These are phyloP conservation scores for Coniochaeta sp. DNA, from an alignment of 2,329 filamentous ascomycete species.

Conservation along the genomic window DNA sequence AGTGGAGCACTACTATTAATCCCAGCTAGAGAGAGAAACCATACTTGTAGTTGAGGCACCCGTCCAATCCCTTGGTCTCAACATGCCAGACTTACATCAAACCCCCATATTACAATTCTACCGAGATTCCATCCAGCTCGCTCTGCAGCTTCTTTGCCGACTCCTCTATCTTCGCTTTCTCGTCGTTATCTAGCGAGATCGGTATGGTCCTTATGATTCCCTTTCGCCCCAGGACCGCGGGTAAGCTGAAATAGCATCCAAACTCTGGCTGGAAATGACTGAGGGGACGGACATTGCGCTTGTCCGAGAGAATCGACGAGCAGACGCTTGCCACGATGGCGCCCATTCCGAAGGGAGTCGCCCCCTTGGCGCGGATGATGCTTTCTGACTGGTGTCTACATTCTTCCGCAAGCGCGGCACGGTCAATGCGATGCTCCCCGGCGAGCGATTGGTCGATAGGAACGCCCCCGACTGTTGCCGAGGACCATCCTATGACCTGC, in stretches of 20 bases:
- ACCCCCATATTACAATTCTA: not conserved
- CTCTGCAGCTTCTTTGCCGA: not conserved
- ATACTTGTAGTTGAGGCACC: no score
- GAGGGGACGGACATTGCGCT: constrained; percentile 35
- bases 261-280: constrained; percentile 40
- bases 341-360: constrained; percentile 42
- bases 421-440: constrained; percentile 7
- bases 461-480: not conserved
- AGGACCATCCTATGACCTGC: not conserved
- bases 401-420: constrained; percentile 29
- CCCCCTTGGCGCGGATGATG: constrained; percentile 42
- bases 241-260: constrained; percentile 41
- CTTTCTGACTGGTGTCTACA: constrained; percentile 37
- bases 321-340: constrained; percentile 40
- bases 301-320: constrained; percentile 40
- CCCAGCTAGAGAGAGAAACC: no score
- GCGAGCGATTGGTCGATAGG: not conserved
- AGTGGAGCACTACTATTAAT: no score
- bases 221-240: constrained; percentile 36
- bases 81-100: not conserved
- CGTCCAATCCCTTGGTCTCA: not conserved
- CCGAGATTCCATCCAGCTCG: not conserved
- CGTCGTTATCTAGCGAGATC: constrained; percentile 3
- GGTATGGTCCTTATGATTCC: constrained; percentile 29
- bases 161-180: not conserved